Evolutionary conservation across 805 yeast species (phyloP).

Genomic region (Komagataella mondaviorum): DNA sequence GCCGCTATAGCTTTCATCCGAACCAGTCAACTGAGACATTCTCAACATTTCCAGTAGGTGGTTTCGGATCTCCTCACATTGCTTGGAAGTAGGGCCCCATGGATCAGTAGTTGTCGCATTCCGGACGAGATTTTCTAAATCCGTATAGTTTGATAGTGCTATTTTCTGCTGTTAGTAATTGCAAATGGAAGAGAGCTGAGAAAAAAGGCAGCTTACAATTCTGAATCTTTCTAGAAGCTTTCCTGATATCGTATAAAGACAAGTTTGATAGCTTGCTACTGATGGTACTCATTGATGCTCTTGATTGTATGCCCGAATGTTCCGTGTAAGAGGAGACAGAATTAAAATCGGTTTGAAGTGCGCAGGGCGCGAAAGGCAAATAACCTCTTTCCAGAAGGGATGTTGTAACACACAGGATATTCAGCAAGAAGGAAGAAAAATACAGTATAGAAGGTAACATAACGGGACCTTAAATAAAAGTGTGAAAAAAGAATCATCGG

Average conservation of each 20-base stretch:
- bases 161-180: conserved; percentile 1
- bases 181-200: not conserved
- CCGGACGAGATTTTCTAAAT: conserved; percentile 19
- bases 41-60: not conserved
- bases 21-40: not conserved
- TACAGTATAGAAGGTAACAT: not conserved
- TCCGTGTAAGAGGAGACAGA: not conserved
- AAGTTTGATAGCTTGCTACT: not conserved
- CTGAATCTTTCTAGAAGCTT: conserved; percentile 20
- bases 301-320: not conserved
- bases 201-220: conserved; percentile 11
- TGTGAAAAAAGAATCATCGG: not conserved
- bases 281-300: not conserved
- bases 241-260: conserved; percentile 15
- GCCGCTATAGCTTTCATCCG: not conserved
- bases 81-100: conserved; percentile 38
- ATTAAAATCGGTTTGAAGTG: not conserved
- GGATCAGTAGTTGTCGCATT: conserved; percentile 35
- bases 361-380: not conserved
- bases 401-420: not conserved
- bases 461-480: not conserved
- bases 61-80: conserved; percentile 16
- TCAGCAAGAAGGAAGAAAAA: not conserved
- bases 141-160: conserved; percentile 17
- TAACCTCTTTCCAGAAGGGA: not conserved